phyloP scores from a whole-genome alignment of 306 rosid species.

The Quercus parvula region DNA sequence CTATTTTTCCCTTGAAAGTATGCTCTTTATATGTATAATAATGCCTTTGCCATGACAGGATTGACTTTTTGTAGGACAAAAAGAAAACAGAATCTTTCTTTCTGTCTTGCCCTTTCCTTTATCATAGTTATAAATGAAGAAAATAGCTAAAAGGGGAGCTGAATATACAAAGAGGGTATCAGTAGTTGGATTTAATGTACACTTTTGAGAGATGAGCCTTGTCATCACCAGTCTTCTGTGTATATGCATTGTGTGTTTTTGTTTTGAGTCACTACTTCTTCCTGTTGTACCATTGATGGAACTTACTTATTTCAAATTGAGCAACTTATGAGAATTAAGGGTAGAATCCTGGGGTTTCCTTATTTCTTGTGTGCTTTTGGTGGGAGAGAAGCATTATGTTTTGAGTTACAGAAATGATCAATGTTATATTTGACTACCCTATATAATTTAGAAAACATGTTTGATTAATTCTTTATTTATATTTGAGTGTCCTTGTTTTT shows the following conservation, averaged over 20 bases:
- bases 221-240: neutral
- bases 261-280: neutral
- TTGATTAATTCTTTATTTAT: neutral
- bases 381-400: neutral
- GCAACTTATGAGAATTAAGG: neutral
- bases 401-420: neutral
- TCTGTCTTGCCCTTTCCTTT: neutral
- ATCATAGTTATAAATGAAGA: neutral
- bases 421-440: neutral
- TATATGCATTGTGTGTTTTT: neutral
- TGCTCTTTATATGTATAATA: too few species aligned
- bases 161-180: neutral
- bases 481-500: neutral
- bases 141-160: neutral
- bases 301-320: neutral
- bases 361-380: neutral
- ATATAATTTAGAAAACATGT: neutral
- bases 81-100: neutral
- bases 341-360: neutral
- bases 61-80: neutral
- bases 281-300: neutral
- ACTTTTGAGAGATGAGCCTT: neutral
- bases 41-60: neutral
- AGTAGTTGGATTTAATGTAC: too few species aligned
- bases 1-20: too few species aligned